Conservation (phyloP, 768 basidiomycete genomes). For the Boletales sp. region DNA sequence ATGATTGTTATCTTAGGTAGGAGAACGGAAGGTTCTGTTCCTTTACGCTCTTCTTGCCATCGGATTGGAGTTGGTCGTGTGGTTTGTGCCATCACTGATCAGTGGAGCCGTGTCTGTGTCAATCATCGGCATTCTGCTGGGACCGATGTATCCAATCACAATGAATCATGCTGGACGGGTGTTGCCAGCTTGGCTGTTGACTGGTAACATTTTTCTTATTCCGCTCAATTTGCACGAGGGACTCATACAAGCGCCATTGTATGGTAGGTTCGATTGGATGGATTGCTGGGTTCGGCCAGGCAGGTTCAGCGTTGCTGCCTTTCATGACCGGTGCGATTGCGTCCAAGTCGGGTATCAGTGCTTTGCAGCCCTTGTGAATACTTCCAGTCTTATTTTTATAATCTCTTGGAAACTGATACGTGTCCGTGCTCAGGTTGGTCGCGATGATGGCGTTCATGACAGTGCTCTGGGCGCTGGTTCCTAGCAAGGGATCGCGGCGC, state of each 20-base stretch:
- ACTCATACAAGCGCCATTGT: no score
- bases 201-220: conserved; percentile 32
- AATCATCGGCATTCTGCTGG: conserved; percentile 52
- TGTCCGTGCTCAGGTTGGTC: conserved; percentile 21
- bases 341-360: conserved; percentile 48
- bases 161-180: conserved; percentile 70
- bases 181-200: conserved; percentile 67
- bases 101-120: conserved; percentile 55
- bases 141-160: conserved; percentile 51
- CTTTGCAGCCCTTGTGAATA: conserved; percentile 36
- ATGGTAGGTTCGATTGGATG: conserved; percentile 41
- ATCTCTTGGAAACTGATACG: not conserved
- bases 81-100: conserved; percentile 53
- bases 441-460: conserved; percentile 42
- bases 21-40: conserved; percentile 31
- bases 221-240: no score
- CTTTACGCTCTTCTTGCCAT: conserved; percentile 52
- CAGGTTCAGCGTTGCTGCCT: conserved; percentile 68
- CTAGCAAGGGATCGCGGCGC: conserved; percentile 23
- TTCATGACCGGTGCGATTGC: conserved; percentile 73
- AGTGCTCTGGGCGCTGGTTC: conserved; percentile 41
- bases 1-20: not conserved
- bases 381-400: no score
- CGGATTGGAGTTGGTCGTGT: conserved; percentile 53
- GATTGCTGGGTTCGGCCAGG: conserved; percentile 67